Conservation (phyloP, 768 basidiomycete species). For the Russula earlei region DNA sequence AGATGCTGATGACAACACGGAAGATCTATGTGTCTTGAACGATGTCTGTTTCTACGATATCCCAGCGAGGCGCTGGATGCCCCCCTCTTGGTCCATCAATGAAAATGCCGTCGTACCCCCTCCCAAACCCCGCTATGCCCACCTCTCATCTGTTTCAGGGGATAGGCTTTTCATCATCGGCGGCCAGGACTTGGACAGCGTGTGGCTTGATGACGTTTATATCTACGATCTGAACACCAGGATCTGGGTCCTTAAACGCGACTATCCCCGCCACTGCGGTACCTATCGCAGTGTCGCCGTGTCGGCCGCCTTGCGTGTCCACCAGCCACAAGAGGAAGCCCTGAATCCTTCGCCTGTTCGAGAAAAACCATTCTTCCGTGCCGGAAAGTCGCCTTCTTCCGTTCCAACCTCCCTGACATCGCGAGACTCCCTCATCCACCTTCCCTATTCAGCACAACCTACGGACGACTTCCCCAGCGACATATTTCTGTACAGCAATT, state of each 20-base stretch:
- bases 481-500: constrained; percentile 90
- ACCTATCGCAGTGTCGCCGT: constrained; percentile 93
- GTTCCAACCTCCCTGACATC: constrained; percentile 42
- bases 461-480: constrained; percentile 73
- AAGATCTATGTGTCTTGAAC: constrained; percentile 84
- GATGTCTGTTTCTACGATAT: constrained; percentile 90
- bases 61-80: constrained; percentile 59
- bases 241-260: constrained; percentile 71
- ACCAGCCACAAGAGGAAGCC: constrained; percentile 55
- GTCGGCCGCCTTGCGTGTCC: constrained; percentile 56
- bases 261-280: constrained; percentile 89
- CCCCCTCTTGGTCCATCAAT: constrained; percentile 32
- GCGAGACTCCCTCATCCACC: constrained; percentile 52
- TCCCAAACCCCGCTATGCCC: constrained; percentile 89
- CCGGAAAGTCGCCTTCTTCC: constrained; percentile 30
- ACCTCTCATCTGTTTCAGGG: constrained; percentile 80
- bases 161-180: constrained; percentile 87
- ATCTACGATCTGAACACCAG: constrained; percentile 71
- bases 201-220: constrained; percentile 89
- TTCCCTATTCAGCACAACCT: constrained; percentile 68
- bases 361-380: constrained; percentile 51
- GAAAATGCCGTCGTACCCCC: constrained; percentile 37
- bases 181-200: constrained; percentile 88
- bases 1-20: constrained; percentile 50
- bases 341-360: constrained; percentile 38